Evolutionary conservation across 495 filamentous ascomycete species (phyloP).

Genomic region (Collariella sp.): DNA sequence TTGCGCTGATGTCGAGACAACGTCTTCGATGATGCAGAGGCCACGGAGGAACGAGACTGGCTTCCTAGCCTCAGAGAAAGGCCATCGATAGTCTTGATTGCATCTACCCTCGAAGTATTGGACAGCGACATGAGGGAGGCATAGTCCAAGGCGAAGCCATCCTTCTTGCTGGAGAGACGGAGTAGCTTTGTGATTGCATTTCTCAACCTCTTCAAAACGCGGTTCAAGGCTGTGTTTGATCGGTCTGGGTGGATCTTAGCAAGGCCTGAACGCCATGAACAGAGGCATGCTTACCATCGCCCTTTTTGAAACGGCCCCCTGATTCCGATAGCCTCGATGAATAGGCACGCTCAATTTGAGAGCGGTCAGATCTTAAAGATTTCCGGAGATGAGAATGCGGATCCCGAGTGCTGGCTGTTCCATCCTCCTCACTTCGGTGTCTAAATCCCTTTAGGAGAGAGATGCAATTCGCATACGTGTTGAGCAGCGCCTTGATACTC

Average conservation of each 20-base stretch:
- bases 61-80: slow-evolving; percentile 26
- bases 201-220: slow-evolving; percentile 24
- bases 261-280: neutral
- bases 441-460: slow-evolving; percentile 26
- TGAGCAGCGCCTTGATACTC: slow-evolving; percentile 24
- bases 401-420: slow-evolving; percentile 25
- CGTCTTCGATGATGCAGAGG: slow-evolving; percentile 9
- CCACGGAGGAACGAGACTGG: slow-evolving; percentile 15
- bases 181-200: slow-evolving; percentile 22
- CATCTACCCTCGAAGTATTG: slow-evolving; percentile 26
- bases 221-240: slow-evolving; percentile 22
- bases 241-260: slow-evolving; percentile 17
- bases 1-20: slow-evolving; percentile 12
- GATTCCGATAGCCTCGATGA: slow-evolving; percentile 17
- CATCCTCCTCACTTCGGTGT: slow-evolving; percentile 3
- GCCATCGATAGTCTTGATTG: slow-evolving; percentile 28
- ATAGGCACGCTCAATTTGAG: slow-evolving; percentile 24
- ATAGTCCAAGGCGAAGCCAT: slow-evolving; percentile 25
- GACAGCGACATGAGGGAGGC: slow-evolving; percentile 30
- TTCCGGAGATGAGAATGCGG: slow-evolving; percentile 29
- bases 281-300: slow-evolving; percentile 23
- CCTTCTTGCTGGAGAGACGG: slow-evolving; percentile 17
- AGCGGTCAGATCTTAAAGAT: slow-evolving; percentile 25
- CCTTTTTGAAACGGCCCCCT: slow-evolving; percentile 23
- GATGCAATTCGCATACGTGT: slow-evolving; percentile 32